Base-by-base conservation (phyloP, 139 green algal genomes). In the Trebouxia sp. region DNA sequence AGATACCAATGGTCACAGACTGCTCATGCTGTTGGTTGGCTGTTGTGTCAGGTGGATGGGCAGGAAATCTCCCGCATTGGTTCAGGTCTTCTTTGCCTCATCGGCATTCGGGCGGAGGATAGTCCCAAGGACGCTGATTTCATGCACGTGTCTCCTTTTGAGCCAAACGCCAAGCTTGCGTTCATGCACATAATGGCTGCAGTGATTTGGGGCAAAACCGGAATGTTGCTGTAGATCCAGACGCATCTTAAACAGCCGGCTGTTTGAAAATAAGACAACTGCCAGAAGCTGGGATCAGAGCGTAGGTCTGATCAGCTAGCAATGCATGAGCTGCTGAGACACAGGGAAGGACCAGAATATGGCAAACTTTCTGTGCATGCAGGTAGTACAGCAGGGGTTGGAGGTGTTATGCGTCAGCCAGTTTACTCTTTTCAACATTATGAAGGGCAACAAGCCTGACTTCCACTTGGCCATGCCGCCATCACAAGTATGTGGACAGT, bases 401-500 rank as follows among this genome's bases (percentile, higher is more conserved):
- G 84, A 88, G 41, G 48, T 95, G 42, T 76, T 96, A 0, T 80
- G 91, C 65, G 93, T 96, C 9, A 89, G 82, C 74, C 93, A 96
- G 75, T 96, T 96, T 78, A 96, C 92, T 7, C 84, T 96, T n/a
- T 92, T 90, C 56, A 90, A 84, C 14, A 76, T 87, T 5, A 28
- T 94, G 12, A 88, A 94, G 55, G 90, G 90, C 28, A 92, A 92
- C 66, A 97, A 96, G 80, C 92, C 89, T 20, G 92, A 96, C 72
- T 96, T 85, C 80, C 87, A 83, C 67, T 84, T 90, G 43, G 92
- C 92, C 1, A 97, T 96, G 92, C 77, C 70, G 6, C 86, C 89
- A 7, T 45, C 85, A 50, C 39, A 88, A 86, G 88, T 90, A 56
- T 6, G 15, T 56, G 3, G 3, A 51, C 24, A 53, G n/a, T n/a